Conservation (phyloP, 2,329 filamentous ascomycete species). For the Stemphylium beticola region DNA sequence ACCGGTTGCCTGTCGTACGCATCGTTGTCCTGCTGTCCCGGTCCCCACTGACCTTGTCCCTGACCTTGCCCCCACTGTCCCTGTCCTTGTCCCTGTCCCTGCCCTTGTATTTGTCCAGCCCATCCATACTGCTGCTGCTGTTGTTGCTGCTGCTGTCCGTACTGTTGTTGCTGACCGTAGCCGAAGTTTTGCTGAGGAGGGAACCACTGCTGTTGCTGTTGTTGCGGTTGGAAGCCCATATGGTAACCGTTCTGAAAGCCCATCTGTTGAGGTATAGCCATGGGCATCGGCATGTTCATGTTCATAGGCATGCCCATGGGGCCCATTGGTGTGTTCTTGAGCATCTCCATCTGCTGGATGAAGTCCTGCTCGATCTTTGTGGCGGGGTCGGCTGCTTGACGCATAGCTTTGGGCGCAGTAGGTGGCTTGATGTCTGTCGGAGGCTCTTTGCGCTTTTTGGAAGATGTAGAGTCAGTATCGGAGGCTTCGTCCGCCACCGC, state of each 20-base stretch:
- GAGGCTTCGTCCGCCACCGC: constrained; percentile 44
- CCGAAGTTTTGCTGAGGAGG: constrained; percentile 65
- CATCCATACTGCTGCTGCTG: constrained; percentile 18
- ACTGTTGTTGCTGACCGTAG: constrained; percentile 13
- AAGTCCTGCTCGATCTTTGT: constrained; percentile 50
- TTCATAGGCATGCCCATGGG: constrained; percentile 22
- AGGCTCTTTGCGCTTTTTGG: constrained; percentile 80
- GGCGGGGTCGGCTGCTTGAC: constrained; percentile 61
- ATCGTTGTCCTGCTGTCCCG: constrained; percentile 47
- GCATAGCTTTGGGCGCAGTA: constrained; percentile 55
- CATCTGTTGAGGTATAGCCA: constrained; percentile 16
- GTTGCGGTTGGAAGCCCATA: constrained; percentile 19
- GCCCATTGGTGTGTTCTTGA: constrained; percentile 51
- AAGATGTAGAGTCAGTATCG: constrained; percentile 43
- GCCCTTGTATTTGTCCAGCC: constrained; percentile 7
- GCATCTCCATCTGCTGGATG: constrained; percentile 54
- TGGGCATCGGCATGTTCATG: constrained; percentile 38
- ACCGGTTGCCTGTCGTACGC: constrained; percentile 96
- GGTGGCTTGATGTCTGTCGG: constrained; percentile 66
- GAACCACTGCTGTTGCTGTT: constrained; percentile 28
- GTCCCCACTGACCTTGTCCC: not conserved
- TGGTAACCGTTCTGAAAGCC: constrained; percentile 9
- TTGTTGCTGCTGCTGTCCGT: constrained; percentile 16
- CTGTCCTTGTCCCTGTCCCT: constrained; percentile 11
- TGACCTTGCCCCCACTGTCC: constrained; percentile 2